Conservation (phyloP, 202 grass and related monocot species). For the Panicum virgatum region DNA sequence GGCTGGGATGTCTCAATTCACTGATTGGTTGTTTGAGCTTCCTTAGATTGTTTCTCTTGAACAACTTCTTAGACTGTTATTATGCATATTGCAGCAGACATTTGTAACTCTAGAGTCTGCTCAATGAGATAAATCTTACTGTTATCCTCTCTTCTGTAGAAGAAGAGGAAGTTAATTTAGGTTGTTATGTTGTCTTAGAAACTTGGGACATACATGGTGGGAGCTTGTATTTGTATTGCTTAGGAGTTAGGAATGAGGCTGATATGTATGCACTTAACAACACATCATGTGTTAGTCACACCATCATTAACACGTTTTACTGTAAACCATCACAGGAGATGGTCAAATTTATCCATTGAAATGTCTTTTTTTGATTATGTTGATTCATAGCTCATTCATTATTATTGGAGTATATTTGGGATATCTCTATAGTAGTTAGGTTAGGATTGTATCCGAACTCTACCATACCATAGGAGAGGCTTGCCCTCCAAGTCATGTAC, state of each 20-base stretch:
- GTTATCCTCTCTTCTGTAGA: conserved; percentile 7
- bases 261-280: neutral
- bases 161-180: conserved; percentile 10
- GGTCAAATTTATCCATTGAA: neutral
- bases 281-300: neutral
- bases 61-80: neutral
- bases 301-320: conserved; percentile 9
- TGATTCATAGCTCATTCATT: conserved; percentile 13
- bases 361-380: conserved; percentile 15
- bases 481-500: too few relatives aligned
- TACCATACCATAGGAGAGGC: too few relatives aligned
- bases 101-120: neutral
- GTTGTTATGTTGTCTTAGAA: conserved; percentile 19
- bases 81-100: neutral
- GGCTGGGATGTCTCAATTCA: too few relatives aligned
- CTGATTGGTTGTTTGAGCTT: neutral
- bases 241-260: neutral
- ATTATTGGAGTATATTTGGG: too few relatives aligned
- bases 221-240: neutral
- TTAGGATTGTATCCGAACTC: too few relatives aligned
- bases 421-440: too few relatives aligned
- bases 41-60: neutral
- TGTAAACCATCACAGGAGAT: neutral
- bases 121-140: neutral
- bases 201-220: neutral